Evolutionary conservation across 495 filamentous ascomycete species (phyloP).

Genomic region (Penicillium coprophilum): DNA sequence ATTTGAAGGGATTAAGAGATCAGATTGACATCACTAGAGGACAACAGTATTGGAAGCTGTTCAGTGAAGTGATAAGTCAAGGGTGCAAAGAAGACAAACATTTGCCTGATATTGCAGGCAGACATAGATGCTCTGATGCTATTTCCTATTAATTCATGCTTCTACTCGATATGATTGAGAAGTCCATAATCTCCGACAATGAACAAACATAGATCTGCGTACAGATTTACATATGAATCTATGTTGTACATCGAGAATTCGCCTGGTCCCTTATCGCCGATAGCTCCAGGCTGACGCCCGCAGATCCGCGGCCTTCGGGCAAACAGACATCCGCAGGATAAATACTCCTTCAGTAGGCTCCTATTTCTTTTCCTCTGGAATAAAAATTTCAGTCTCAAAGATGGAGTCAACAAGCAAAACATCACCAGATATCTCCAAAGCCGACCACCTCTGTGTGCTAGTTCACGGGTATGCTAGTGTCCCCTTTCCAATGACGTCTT

Average conservation of each 20-base stretch:
- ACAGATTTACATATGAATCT: not conserved
- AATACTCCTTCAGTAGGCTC: not conserved
- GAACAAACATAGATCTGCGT: not conserved
- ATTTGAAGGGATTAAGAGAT: not conserved
- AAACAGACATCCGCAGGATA: not conserved
- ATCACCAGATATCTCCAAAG: constrained; percentile 26
- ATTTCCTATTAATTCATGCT: not conserved
- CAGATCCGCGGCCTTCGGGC: constrained; percentile 7
- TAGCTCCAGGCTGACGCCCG: constrained; percentile 11
- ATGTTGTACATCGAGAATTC: not conserved
- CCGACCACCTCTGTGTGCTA: constrained; percentile 87
- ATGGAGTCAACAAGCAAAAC: not conserved
- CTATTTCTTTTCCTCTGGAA: not conserved
- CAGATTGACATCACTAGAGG: constrained; percentile 1
- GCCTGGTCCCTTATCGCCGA: constrained; percentile 14
- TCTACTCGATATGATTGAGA: not conserved
- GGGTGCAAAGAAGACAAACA: constrained; percentile 21
- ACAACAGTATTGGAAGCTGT: not conserved
- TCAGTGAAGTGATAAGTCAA: constrained; percentile 5
- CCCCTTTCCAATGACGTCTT: constrained; percentile 13
- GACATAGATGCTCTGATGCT: not conserved
- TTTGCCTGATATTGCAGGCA: constrained; percentile 17
- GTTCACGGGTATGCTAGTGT: constrained; percentile 76
- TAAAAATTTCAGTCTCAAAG: not conserved
- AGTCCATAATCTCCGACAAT: not conserved